phyloP scores from a whole-genome alignment of 768 basidiomycete species.

The Tricholomella constricta region DNA sequence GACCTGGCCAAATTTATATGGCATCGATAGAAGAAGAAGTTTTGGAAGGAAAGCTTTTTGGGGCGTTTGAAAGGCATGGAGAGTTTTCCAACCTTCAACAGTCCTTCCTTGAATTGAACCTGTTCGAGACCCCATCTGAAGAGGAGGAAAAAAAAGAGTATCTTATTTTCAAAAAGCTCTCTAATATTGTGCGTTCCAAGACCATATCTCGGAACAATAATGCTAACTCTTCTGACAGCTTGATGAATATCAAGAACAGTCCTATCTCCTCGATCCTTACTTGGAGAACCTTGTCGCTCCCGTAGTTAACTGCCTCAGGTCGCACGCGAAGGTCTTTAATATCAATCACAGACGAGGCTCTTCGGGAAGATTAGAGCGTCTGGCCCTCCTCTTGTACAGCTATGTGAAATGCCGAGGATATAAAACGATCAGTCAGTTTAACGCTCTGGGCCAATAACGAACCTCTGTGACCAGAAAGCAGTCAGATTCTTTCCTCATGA shows the following conservation, averaged over 20 bases:
- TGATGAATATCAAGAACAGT: constrained; percentile 88
- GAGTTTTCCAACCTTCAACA: constrained; percentile 60
- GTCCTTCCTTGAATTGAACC: constrained; percentile 48
- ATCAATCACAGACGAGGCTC: constrained; percentile 32
- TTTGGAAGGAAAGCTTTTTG: constrained; percentile 47
- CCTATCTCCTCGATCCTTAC: constrained; percentile 89
- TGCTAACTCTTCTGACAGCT: constrained; percentile 50
- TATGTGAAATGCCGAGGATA: constrained; percentile 88
- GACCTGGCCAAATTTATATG: no score
- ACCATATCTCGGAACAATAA: not conserved
- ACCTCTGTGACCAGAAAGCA: constrained; percentile 34
- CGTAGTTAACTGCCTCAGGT: constrained; percentile 64
- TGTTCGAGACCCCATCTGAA: constrained; percentile 42
- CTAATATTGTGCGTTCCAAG: constrained; percentile 49
- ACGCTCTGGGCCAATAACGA: constrained; percentile 1
- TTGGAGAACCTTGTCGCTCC: constrained; percentile 80
- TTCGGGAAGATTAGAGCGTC: constrained; percentile 44
- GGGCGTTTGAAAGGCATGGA: constrained; percentile 60
- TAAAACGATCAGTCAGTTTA: constrained; percentile 82
- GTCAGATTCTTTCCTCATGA: constrained; percentile 95
- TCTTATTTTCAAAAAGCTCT: constrained; percentile 43
- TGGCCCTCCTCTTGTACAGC: constrained; percentile 70
- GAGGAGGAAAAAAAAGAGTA: constrained; percentile 48
- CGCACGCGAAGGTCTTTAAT: constrained; percentile 47
- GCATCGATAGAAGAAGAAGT: constrained; percentile 35